A percentile compares a stretch with the other conserved stretches of the same genome.
phyloP scores from a whole-genome alignment of 2,329 filamentous ascomycete species.

The Fusarium buxicola region DNA sequence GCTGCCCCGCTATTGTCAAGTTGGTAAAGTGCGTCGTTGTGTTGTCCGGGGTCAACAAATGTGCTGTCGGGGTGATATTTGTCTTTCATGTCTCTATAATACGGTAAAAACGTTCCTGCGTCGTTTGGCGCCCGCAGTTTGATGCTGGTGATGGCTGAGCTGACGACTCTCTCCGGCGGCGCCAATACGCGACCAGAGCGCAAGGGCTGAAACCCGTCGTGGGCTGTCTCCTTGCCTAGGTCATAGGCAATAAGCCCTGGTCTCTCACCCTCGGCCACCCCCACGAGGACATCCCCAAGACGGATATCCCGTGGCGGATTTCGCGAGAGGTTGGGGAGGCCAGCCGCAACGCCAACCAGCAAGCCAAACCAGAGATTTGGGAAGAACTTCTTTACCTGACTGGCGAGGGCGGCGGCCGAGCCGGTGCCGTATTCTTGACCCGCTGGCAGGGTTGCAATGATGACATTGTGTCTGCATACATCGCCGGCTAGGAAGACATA shows the following conservation, averaged over 20 bases:
- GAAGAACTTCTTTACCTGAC: constrained; percentile 51
- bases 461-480: constrained; percentile 51
- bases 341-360: constrained; percentile 52
- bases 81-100: constrained; percentile 44
- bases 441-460: constrained; percentile 50
- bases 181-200: constrained; percentile 41
- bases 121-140: constrained; percentile 43
- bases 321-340: constrained; percentile 46
- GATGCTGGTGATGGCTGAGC: constrained; percentile 51
- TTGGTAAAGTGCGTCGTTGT: constrained; percentile 43
- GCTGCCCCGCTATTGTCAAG: background rate
- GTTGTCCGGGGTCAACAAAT: constrained; percentile 50
- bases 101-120: constrained; percentile 27
- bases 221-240: constrained; percentile 48
- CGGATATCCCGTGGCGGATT: constrained; percentile 50
- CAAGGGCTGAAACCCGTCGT: constrained; percentile 45
- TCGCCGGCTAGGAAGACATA: constrained; percentile 53
- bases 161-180: constrained; percentile 47
- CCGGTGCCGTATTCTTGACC: constrained; percentile 51
- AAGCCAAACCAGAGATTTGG: constrained; percentile 53
- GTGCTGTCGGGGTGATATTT: constrained; percentile 38
- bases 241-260: constrained; percentile 49
- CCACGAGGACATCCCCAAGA: constrained; percentile 54
- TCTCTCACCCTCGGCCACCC: constrained; percentile 38
- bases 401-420: constrained; percentile 50